Conservation (phyloP, 805 yeast species). For the Metschnikowia drakensbergensis region DNA sequence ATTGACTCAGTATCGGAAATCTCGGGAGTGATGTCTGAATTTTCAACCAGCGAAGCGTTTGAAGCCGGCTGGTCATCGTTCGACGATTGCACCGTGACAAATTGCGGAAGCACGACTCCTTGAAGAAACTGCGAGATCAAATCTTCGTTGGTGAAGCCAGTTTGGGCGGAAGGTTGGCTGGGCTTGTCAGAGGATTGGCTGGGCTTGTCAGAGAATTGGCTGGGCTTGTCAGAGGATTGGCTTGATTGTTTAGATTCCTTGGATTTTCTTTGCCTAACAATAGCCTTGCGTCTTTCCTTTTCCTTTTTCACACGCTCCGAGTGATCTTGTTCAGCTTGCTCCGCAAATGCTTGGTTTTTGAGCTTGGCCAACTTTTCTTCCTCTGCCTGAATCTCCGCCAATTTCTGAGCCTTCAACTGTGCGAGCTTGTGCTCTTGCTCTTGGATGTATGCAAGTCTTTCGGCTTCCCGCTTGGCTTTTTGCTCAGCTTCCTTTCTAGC, state of each 20-base stretch:
- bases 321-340: conserved; percentile 4
- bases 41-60: not conserved
- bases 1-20: conserved; percentile 11
- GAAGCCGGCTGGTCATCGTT: not conserved
- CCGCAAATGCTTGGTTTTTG: conserved; percentile 6
- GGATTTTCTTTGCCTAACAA: conserved; percentile 10
- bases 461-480: conserved; percentile 8
- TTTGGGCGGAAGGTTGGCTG: too few relatives aligned
- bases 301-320: conserved; percentile 1
- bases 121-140: conserved; percentile 1
- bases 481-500: conserved; percentile 3
- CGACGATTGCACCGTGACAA: not conserved
- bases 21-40: conserved; percentile 3
- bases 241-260: conserved; percentile 4
- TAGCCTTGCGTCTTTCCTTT: conserved; percentile 8
- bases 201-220: not conserved
- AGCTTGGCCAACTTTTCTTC: conserved; percentile 9
- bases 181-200: not conserved
- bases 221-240: not conserved
- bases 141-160: conserved; percentile 1
- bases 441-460: conserved; percentile 6
- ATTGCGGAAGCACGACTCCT: conserved; percentile 2
- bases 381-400: conserved; percentile 6
- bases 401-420: conserved; percentile 11
- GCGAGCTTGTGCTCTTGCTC: conserved; percentile 6